Evolutionary conservation across 2,329 filamentous ascomycete genomes (phyloP), one percentile per base, ranked within the genome.

Genomic region (Colletotrichum musae): DNA sequence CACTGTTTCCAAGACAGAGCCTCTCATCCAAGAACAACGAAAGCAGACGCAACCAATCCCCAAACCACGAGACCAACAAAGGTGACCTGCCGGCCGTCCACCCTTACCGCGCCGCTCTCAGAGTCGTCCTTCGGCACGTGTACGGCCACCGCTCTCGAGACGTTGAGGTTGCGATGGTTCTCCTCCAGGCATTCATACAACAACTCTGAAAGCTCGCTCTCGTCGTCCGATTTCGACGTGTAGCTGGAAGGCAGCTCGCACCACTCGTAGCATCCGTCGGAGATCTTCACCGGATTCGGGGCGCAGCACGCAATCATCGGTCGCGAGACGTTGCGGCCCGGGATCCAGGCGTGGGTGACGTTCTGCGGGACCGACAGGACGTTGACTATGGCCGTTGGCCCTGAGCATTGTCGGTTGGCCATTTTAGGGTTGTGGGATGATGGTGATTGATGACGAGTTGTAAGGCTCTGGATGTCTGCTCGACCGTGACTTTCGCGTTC

Each of bases 241-340:
- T 39, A 39, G 10, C 15, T 59, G 3, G 16, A 18, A 7, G 45
- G 45, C 12, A 59, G 26, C 45, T 59, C 26, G 28, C 57, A 59
- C 57, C 57, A 59, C 26, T 59, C 45, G 45, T 26, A 59, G 57
- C 57, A 59, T 45, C 43, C 13, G 5, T 51, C 28, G 18, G 21
- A n/a, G 28, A 59, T 18, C 4, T 41, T 26, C 6, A 59, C 28
- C 4, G 57, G 45, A 7, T 59, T 50, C 6, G 57, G 57, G 6
- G 6, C 12, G 45, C 57, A 59, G 45, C 57, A 59, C 28, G 45
- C 45, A 2, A n/a, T 45, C 45, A 59, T 59, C 16, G 45, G 7
- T 6, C 26, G 12, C 9, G 21, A 26, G 3, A 15, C 32, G 57
- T 59, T 60, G 47, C 32, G n/a, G 13, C 58, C 58, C 4, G 21